Conservation (phyloP, 495 filamentous ascomycete genomes). For the Barbatosphaeria neglecta region DNA sequence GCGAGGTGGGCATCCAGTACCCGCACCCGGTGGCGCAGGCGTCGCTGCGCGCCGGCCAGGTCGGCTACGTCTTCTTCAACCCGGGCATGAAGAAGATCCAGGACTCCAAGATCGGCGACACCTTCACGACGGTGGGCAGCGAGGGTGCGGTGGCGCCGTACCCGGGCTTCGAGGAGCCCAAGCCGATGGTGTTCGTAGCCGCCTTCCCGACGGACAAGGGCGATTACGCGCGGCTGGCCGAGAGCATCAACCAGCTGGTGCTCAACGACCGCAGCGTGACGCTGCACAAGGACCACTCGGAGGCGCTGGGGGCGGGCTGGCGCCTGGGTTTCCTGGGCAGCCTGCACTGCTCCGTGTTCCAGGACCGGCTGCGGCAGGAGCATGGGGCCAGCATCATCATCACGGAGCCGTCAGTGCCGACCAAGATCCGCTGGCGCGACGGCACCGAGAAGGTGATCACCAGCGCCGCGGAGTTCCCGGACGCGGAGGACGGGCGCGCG, state of each 20-base stretch:
- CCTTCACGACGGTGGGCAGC: constrained; percentile 73
- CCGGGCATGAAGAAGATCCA: constrained; percentile 94
- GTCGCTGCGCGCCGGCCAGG: constrained; percentile 75
- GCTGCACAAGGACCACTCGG: constrained; percentile 82
- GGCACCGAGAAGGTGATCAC: constrained; percentile 64
- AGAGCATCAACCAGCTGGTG: constrained; percentile 87
- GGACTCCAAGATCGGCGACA: constrained; percentile 93
- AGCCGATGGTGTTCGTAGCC: constrained; percentile 97
- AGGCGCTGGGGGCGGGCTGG: constrained; percentile 90
- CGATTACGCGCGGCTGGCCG: constrained; percentile 77
- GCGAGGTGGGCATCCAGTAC: constrained; percentile 95
- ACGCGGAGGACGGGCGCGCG: constrained; percentile 46
- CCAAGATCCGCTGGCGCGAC: constrained; percentile 67
- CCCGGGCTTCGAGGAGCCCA: constrained; percentile 92
- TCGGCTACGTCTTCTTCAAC: constrained; percentile 94
- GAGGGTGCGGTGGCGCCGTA: constrained; percentile 69
- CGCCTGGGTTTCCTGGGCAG: constrained; percentile 91
- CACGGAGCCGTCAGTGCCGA: constrained; percentile 88
- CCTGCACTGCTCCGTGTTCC: constrained; percentile 93
- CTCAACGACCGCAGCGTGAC: constrained; percentile 94
- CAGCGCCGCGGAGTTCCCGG: constrained; percentile 80
- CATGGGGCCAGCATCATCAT: constrained; percentile 94
- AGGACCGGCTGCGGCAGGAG: constrained; percentile 90
- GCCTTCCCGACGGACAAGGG: constrained; percentile 86
- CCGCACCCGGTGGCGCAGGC: constrained; percentile 76